phyloP scores from a whole-genome alignment of 805 yeast genomes.

The Cyberlindnera meyerae region DNA sequence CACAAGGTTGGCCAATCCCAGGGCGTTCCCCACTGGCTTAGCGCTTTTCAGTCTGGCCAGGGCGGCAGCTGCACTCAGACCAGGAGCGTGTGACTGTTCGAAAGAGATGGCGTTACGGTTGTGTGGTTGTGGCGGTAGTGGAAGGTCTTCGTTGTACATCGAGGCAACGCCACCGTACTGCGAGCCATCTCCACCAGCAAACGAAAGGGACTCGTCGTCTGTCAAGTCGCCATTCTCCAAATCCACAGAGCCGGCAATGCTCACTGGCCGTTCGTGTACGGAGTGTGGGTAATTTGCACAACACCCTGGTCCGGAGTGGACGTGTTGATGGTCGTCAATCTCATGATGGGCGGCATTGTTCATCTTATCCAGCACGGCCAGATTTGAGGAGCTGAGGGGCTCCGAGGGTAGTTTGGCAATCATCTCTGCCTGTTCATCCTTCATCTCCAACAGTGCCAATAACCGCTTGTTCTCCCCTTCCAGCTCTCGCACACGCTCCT shows the following conservation, averaged over 20 bases:
- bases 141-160: conserved; percentile 15
- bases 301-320: conserved; percentile 51
- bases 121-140: conserved; percentile 13
- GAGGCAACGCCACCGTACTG: conserved; percentile 5
- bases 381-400: conserved; percentile 31
- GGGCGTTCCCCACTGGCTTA: conserved; percentile 19
- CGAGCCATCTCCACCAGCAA: conserved; percentile 10
- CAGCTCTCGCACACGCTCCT: conserved; percentile 80
- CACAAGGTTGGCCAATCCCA: conserved; percentile 46
- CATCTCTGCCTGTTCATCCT: conserved; percentile 57
- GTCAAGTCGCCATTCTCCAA: conserved; percentile 42
- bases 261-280: conserved; percentile 57
- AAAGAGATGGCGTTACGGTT: conserved; percentile 36
- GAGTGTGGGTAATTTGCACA: conserved; percentile 51
- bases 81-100: conserved; percentile 70
- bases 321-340: conserved; percentile 26
- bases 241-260: conserved; percentile 58
- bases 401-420: conserved; percentile 19
- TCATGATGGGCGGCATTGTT: too few species aligned
- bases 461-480: conserved; percentile 76
- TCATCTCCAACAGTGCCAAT: conserved; percentile 54
- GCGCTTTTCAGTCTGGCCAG: conserved; percentile 49
- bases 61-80: conserved; percentile 64
- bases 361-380: conserved; percentile 29
- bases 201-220: conserved; percentile 34